Percentiles rank a stretch among this genome's conserved stretches.
phyloP scores from a whole-genome alignment of 805 yeast genomes.

The Suhomyces pyralidae region DNA sequence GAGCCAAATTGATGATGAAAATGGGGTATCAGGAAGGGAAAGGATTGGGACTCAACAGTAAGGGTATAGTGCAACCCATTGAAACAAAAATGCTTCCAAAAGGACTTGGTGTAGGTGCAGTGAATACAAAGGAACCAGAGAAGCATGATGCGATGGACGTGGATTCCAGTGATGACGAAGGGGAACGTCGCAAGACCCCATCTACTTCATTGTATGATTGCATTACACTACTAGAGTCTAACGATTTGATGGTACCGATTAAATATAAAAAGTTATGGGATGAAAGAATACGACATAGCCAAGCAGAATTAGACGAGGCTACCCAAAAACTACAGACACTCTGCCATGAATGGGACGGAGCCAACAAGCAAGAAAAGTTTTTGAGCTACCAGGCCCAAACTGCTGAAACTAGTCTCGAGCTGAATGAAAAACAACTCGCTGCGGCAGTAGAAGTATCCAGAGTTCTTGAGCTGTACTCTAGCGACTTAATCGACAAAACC shows the following conservation, averaged over 20 bases:
- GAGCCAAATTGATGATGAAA: constrained; percentile 68
- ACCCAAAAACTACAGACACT: constrained; percentile 13
- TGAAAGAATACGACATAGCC: constrained; percentile 4
- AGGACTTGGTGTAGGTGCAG: constrained; percentile 74
- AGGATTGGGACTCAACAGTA: constrained; percentile 73
- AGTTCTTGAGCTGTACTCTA: not conserved
- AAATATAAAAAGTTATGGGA: constrained; percentile 35
- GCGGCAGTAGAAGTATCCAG: constrained; percentile 1
- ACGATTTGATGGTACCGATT: constrained; percentile 35
- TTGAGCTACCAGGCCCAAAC: constrained; percentile 9
- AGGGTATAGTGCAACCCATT: constrained; percentile 80
- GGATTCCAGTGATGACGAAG: constrained; percentile 22
- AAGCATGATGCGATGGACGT: constrained; percentile 11
- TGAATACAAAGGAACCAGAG: constrained; percentile 30
- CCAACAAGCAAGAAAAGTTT: constrained; percentile 10
- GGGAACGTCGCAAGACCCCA: constrained; percentile 5
- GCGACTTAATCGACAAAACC: not conserved
- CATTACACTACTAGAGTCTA: constrained; percentile 34
- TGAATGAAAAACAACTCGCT: not conserved
- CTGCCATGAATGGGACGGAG: constrained; percentile 13
- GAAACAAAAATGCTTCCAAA: constrained; percentile 64
- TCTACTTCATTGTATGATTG: constrained; percentile 24
- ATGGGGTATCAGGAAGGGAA: constrained; percentile 88
- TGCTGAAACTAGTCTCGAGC: not conserved
- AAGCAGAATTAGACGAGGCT: constrained; percentile 11